Base-by-base conservation (phyloP, 306 rosid genomes). In the Glycine latifolia region DNA sequence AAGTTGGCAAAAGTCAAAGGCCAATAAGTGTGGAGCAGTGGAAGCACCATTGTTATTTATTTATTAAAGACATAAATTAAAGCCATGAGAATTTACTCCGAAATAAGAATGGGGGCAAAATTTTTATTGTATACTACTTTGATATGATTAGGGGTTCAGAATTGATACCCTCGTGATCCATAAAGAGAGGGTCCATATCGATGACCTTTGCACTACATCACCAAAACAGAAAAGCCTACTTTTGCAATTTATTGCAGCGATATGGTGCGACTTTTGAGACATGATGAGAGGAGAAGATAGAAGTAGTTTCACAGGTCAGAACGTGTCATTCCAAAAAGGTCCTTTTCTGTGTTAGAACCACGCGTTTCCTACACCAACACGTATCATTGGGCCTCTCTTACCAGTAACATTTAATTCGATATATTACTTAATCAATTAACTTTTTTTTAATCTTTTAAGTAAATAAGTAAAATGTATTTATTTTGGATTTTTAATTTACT, bases 181-280 rank as follows among this genome's bases (percentile, higher is more conserved):
- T 79, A 66, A 7, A 7, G 4, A 10, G 6, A 44, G 26, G 60
- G 74, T 33, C 83, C 88, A 58, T 75, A 53, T 54, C 54, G 56
- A 71, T 79, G 56, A 65, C 70, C 59, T 74, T 66, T 41, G 75
- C 50, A 47, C 4, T 78, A 15, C 88, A 76, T 86, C 53, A 53
- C 50, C 52, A 46, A 81, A 87, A 85, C 6, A 60, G 54, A 66
- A 89, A 84, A 88, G 80, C 87, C 91, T 86, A 91, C 96, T 90
- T 94, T 92, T 86, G 83, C 52, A 26, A 88, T 91, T 91, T 71
- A 89, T 39, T 82, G 88, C 74, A 55, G 48, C 12, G 84, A 48
- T 56, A 54, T 49, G 70, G 60, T 59, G 59, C 44, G 50, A 58
- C 44, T 11, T 15, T 49, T 46, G 50, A 74, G 77, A 77, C 58